These are phyloP conservation scores for Aphanocladium album DNA, from an alignment of 2,329 filamentous ascomycete genomes.

Conservation along the genomic window DNA sequence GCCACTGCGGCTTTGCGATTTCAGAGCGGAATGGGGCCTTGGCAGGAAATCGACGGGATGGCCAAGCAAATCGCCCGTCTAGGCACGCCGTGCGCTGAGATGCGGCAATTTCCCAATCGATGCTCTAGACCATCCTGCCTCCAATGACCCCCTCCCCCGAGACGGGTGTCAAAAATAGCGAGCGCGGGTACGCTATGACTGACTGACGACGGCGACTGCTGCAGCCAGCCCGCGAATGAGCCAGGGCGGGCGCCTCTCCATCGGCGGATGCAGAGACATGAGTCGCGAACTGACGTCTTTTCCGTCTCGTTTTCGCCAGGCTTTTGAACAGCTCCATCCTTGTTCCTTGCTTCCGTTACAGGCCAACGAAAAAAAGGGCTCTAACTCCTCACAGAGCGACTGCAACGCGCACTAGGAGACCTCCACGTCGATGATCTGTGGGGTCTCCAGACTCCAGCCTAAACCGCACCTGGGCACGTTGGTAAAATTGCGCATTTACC, in stretches of 20 bases:
- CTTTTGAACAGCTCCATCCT: background rate
- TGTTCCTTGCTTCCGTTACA: background rate
- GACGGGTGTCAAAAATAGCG: background rate
- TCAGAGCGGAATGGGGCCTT: background rate
- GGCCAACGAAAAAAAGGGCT: background rate
- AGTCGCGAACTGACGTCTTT: background rate
- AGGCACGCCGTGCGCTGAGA: background rate
- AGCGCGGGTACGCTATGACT: background rate
- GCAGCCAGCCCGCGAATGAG: background rate
- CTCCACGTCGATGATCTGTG: constrained; percentile 7
- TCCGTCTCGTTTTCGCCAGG: background rate
- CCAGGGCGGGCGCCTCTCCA: no score
- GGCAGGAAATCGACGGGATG: background rate
- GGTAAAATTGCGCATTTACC: background rate
- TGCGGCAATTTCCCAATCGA: background rate
- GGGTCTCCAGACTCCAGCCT: constrained; percentile 6
- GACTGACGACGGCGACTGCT: background rate
- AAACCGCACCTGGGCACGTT: background rate
- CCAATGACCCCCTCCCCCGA: background rate
- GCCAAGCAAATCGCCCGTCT: background rate
- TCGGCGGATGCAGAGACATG: background rate
- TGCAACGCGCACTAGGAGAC: background rate
- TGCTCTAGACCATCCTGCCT: background rate
- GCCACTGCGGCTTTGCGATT: background rate
- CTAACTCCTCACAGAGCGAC: no score